These are phyloP conservation scores for Lasiodiplodia theobromae DNA, from an alignment of 2,329 filamentous ascomycete genomes.

Conservation along the genomic window DNA sequence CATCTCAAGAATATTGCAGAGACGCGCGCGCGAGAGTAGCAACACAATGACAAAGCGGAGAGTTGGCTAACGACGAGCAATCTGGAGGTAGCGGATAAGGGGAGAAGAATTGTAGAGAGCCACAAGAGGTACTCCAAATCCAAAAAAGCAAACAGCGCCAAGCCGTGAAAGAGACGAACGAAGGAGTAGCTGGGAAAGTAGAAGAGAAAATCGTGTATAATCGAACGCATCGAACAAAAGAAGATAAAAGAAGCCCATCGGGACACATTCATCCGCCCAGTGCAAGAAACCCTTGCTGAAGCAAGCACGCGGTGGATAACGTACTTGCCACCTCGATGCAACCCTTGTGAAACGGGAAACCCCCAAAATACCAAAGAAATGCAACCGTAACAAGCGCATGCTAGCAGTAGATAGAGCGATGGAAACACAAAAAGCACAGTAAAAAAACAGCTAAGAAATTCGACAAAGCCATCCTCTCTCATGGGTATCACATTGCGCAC, in stretches of 20 bases:
- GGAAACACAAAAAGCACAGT: neutral
- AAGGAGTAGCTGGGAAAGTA: neutral
- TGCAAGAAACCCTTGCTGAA: constrained; percentile 21
- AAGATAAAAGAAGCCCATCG: neutral
- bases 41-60: constrained; percentile 2
- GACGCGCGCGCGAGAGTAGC: neutral
- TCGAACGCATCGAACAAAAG: neutral
- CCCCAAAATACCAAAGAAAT: constrained; percentile 2
- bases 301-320: constrained; percentile 12
- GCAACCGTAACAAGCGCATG: constrained; percentile 16
- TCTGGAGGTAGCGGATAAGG: neutral
- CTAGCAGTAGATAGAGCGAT: constrained; percentile 9
- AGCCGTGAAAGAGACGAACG: neutral
- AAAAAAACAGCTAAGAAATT: constrained; percentile 27
- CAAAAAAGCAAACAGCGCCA: neutral
- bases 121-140: neutral
- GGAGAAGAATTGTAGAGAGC: neutral
- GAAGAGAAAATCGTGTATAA: neutral
- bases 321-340: constrained; percentile 19
- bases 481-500: constrained; percentile 41
- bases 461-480: constrained; percentile 37
- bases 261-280: constrained; percentile 16
- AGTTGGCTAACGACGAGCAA: constrained; percentile 12
- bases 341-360: neutral
- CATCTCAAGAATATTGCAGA: neutral